Evolutionary conservation across 2,329 filamentous ascomycete genomes (phyloP).

Genomic region (Diplodia scrobiculata): DNA sequence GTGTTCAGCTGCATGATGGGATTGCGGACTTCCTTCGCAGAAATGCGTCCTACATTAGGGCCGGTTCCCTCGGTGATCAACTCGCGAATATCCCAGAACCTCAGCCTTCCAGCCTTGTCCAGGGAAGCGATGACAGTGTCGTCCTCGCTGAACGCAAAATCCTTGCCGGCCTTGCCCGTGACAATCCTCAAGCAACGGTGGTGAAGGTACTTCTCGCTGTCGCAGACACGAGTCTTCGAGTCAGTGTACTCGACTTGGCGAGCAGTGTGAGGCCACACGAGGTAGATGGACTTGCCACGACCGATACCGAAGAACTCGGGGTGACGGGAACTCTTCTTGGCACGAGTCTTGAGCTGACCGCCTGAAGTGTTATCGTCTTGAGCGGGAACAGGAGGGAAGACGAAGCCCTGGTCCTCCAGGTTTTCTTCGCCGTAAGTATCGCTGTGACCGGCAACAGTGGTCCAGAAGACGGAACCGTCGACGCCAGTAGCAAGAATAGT

Average conservation of each 20-base stretch:
- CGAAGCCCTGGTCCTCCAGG: conserved; percentile 81
- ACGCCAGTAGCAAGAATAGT: conserved; percentile 89
- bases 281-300: conserved; percentile 91
- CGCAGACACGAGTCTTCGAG: conserved; percentile 62
- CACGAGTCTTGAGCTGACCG: conserved; percentile 91
- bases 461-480: conserved; percentile 96
- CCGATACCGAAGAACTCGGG: conserved; percentile 94
- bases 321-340: conserved; percentile 83
- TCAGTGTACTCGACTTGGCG: conserved; percentile 55
- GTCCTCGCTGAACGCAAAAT: conserved; percentile 97
- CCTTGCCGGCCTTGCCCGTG: conserved; percentile 96
- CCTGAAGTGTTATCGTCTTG: conserved; percentile 90
- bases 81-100: conserved; percentile 95
- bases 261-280: conserved; percentile 68
- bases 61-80: conserved; percentile 54
- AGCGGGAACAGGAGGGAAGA: conserved; percentile 81
- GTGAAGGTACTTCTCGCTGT: conserved; percentile 83
- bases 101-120: conserved; percentile 93
- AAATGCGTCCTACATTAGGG: conserved; percentile 7
- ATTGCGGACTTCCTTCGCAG: conserved; percentile 74
- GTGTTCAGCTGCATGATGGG: conserved; percentile 85
- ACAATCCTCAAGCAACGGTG: conserved; percentile 91
- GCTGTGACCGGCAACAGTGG: conserved; percentile 66
- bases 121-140: conserved; percentile 92
- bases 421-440: conserved; percentile 72